Conservation (phyloP, 768 basidiomycete species). For the Tephrocybe sp. region DNA sequence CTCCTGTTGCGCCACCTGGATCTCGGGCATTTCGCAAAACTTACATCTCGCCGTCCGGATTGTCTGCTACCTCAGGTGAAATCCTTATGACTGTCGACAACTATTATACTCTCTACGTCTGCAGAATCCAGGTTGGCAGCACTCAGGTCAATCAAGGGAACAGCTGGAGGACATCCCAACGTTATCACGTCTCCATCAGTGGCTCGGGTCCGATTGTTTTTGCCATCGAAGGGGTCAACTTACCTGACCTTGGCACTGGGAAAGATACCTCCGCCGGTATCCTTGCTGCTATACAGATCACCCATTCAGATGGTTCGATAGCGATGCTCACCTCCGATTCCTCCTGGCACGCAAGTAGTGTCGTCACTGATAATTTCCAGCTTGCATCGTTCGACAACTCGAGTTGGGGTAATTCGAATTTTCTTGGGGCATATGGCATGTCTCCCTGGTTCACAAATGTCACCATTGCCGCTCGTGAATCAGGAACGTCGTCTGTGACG, state of each 20-base stretch:
- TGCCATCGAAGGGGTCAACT: constrained; percentile 1
- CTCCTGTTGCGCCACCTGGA: not conserved
- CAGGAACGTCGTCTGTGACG: not conserved
- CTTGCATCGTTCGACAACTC: constrained; percentile 3
- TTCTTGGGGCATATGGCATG: not conserved
- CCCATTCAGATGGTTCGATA: not conserved
- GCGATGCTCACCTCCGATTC: not conserved
- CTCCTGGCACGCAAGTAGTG: constrained; percentile 2
- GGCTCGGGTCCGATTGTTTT: constrained; percentile 4
- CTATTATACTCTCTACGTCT: constrained; percentile 3
- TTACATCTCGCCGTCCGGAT: constrained; percentile 2
- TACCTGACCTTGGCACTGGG: not conserved
- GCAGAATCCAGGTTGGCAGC: too few relatives aligned
- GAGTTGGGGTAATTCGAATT: not conserved
- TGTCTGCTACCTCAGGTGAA: constrained; percentile 1
- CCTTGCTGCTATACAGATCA: constrained; percentile 3
- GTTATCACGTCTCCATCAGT: not conserved
- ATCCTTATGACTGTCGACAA: constrained; percentile 10
- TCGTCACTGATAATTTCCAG: not conserved
- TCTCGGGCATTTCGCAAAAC: constrained; percentile 4
- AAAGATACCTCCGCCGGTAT: constrained; percentile 4
- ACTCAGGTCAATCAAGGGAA: too few relatives aligned
- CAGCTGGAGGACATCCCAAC: not conserved
- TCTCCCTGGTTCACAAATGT: not conserved
- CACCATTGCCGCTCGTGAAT: not conserved